phyloP scores from a whole-genome alignment of 2,329 filamentous ascomycete species.

The Ophioceras dolichostomum region DNA sequence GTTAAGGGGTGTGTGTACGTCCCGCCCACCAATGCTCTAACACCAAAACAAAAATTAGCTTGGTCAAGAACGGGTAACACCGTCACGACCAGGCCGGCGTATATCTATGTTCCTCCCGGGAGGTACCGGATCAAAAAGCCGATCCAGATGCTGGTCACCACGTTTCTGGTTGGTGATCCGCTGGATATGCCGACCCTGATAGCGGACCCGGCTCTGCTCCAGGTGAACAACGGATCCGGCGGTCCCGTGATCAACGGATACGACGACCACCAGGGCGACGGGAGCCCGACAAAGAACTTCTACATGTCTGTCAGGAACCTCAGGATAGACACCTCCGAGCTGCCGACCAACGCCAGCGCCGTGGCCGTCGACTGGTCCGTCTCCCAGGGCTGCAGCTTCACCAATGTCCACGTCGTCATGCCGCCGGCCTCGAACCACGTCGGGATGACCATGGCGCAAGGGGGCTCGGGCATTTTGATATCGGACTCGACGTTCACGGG shows the following conservation, averaged over 20 bases:
- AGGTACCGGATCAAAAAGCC: conserved; percentile 17
- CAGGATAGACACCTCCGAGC: conserved; percentile 26
- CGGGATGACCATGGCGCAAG: conserved; percentile 24
- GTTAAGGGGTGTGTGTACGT: too few species aligned
- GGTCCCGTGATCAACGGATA: conserved; percentile 5
- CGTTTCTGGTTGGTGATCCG: conserved; percentile 18
- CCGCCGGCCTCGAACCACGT: conserved; percentile 26
- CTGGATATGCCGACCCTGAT: conserved; percentile 14
- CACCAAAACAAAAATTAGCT: conserved; percentile 8
- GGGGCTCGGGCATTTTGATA: background rate
- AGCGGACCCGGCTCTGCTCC: conserved; percentile 9
- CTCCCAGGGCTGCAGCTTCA: background rate
- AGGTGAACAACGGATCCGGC: too few species aligned
- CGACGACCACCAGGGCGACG: conserved; percentile 14
- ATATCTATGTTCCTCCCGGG: conserved; percentile 18
- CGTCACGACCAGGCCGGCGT: conserved; percentile 13
- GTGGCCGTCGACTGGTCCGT: conserved; percentile 1
- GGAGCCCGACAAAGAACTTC: conserved; percentile 18
- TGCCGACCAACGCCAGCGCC: conserved; percentile 16
- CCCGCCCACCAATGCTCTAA: too few species aligned
- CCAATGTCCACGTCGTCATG: conserved; percentile 7
- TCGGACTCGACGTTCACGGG: conserved; percentile 1
- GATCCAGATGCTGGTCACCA: conserved; percentile 17
- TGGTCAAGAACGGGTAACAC: conserved; percentile 15
- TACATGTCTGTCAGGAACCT: conserved; percentile 29